Conservation (phyloP, 176 grass and related monocot species). For the Carex pumila region DNA sequence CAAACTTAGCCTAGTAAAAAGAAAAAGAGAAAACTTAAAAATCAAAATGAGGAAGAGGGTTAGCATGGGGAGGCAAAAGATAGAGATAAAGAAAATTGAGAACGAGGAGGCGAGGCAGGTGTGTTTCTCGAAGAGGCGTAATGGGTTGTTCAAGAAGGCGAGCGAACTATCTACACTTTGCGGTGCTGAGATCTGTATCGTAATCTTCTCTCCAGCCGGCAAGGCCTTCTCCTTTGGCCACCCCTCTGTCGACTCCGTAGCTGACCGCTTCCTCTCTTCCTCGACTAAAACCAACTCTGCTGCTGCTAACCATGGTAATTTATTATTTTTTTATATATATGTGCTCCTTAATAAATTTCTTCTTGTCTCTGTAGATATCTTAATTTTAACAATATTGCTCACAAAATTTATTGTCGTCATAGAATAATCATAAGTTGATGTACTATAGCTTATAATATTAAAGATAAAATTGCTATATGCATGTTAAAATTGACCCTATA, state of each 20-base stretch:
- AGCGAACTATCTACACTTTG: conserved; percentile 47
- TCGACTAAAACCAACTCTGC: background rate
- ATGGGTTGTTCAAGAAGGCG: conserved; percentile 41
- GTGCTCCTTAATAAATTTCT: background rate
- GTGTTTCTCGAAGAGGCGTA: conserved; percentile 49
- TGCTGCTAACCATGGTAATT: background rate
- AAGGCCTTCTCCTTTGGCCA: conserved; percentile 60
- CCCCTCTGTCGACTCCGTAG: conserved; percentile 31
- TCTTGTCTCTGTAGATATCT: background rate
- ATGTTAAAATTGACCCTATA: no score
- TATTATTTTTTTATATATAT: background rate
- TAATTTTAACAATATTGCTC: background rate
- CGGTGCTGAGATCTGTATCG: conserved; percentile 33
- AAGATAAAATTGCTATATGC: no score
- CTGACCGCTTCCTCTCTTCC: conserved; percentile 26
- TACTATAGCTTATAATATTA: no score
- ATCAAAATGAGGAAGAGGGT: conserved; percentile 10
- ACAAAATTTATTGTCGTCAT: background rate
- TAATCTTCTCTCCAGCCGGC: conserved; percentile 50
- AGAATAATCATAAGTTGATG: no score
- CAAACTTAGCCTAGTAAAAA: background rate
- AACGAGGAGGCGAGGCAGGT: conserved; percentile 38
- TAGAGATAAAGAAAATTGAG: conserved; percentile 22
- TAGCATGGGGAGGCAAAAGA: conserved; percentile 19
- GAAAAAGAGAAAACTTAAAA: background rate